Evolutionary conservation across 2,329 filamentous ascomycete genomes (phyloP).

Genomic region (Aspergillus versicolor): DNA sequence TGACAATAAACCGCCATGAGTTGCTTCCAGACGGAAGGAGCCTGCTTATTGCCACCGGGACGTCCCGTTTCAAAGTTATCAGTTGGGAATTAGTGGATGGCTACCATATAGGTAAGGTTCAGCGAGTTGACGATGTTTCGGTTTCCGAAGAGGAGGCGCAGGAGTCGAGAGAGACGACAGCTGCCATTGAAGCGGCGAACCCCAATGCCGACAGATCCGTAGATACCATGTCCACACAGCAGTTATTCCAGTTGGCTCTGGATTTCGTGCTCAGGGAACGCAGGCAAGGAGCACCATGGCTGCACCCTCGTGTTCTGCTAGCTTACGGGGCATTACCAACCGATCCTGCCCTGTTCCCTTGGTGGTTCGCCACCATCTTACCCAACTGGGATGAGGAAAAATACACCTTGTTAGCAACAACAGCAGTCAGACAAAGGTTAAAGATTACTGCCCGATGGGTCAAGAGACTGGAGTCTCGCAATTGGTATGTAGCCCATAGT

Average conservation of each 20-base stretch:
- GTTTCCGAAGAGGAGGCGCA: slow-evolving; percentile 75
- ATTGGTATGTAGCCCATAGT: slow-evolving; percentile 60
- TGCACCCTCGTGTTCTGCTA: slow-evolving; percentile 68
- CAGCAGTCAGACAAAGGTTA: slow-evolving; percentile 74
- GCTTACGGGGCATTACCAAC: slow-evolving; percentile 76
- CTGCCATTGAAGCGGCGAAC: slow-evolving; percentile 9
- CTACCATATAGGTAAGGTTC: slow-evolving; percentile 72
- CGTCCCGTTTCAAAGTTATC: slow-evolving; percentile 73
- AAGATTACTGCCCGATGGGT: slow-evolving; percentile 85
- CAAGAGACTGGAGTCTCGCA: slow-evolving; percentile 64
- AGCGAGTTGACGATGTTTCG: slow-evolving; percentile 78
- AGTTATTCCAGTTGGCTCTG: slow-evolving; percentile 64
- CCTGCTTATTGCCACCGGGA: slow-evolving; percentile 72
- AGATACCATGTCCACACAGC: slow-evolving; percentile 64
- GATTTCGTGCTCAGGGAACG: slow-evolving; percentile 71
- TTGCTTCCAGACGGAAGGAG: slow-evolving; percentile 77
- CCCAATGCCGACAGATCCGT: slow-evolving; percentile 28
- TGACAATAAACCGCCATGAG: slow-evolving; percentile 73
- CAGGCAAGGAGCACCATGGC: slow-evolving; percentile 68
- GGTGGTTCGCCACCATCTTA: slow-evolving; percentile 84
- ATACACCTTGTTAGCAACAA: slow-evolving; percentile 70
- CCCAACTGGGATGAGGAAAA: slow-evolving; percentile 77
- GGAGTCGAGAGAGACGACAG: slow-evolving; percentile 66
- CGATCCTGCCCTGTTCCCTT: slow-evolving; percentile 76
- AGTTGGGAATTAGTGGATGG: slow-evolving; percentile 66